phyloP scores from a whole-genome alignment of 768 basidiomycete genomes.

The Coprinopsis strossmayeri region DNA sequence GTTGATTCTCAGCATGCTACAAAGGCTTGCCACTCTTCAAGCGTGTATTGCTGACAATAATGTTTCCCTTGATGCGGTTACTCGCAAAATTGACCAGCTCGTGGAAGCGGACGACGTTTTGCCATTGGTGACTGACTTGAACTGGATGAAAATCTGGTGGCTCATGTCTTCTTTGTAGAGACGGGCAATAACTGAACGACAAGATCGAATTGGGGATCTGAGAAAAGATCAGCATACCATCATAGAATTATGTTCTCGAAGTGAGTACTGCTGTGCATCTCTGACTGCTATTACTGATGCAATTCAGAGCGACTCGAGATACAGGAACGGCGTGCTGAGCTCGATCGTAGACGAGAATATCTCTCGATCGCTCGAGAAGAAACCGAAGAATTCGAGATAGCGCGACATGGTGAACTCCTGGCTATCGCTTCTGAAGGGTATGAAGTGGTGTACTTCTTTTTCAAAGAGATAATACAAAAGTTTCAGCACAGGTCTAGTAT shows the following conservation, averaged over 20 bases:
- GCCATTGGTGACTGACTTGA: conserved; percentile 33
- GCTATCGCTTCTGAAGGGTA: conserved; percentile 17
- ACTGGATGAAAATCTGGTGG: conserved; percentile 8
- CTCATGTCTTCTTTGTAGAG: conserved; percentile 29
- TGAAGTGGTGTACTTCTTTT: conserved; percentile 10
- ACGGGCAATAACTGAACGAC: conserved; percentile 63
- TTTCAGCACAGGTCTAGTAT: conserved; percentile 38
- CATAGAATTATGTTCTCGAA: conserved; percentile 34
- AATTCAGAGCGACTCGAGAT: conserved; percentile 26
- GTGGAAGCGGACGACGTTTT: conserved; percentile 34
- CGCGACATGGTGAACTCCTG: conserved; percentile 5
- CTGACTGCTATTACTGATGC: conserved; percentile 1
- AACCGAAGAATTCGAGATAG: conserved; percentile 9
- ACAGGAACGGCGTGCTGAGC: conserved; percentile 31
- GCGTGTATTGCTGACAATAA: conserved; percentile 46
- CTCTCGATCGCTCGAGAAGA: conserved; percentile 38
- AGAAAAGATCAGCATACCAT: conserved; percentile 34
- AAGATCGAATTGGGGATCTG: conserved; percentile 48
- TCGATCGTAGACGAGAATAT: conserved; percentile 39
- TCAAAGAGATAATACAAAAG: neutral
- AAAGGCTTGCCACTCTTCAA: conserved; percentile 52
- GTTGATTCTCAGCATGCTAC: too few species aligned
- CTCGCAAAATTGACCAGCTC: conserved; percentile 40
- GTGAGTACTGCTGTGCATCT: conserved; percentile 28
- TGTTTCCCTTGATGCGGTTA: conserved; percentile 39